Conservation (phyloP, 164 flowering plant genomes). For the Akebia trifoliata region DNA sequence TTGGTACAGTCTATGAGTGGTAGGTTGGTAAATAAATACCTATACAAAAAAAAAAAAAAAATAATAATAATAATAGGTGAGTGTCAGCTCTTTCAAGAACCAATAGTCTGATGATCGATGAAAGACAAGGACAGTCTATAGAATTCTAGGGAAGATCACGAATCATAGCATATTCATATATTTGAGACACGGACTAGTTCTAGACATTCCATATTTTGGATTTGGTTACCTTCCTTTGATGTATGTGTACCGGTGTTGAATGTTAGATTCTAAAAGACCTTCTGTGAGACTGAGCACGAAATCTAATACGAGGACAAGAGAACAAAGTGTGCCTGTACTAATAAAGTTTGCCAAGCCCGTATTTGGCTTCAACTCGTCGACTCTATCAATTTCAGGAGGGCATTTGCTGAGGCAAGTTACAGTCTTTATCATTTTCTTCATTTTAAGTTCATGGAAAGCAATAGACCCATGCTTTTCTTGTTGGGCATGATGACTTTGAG, state of each 20-base stretch:
- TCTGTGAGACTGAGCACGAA: constrained; percentile 70
- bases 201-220: not conserved
- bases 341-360: constrained; percentile 80
- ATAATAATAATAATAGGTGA: too few species aligned
- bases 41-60: too few species aligned
- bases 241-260: constrained; percentile 2
- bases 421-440: constrained; percentile 1
- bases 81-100: too few species aligned
- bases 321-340: constrained; percentile 37
- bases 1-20: too few species aligned
- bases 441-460: not conserved
- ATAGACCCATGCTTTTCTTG: not conserved
- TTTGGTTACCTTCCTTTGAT: constrained; percentile 7
- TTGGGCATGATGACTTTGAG: not conserved
- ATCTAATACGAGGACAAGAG: constrained; percentile 54
- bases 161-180: not conserved
- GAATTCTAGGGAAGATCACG: too few species aligned
- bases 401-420: constrained; percentile 55
- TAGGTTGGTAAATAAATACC: too few species aligned
- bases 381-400: constrained; percentile 69
- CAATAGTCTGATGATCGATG: too few species aligned
- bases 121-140: too few species aligned
- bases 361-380: constrained; percentile 74
- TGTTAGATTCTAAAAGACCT: constrained; percentile 70
- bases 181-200: constrained; percentile 1